Evolutionary conservation across 208 protist genomes (phyloP).

Genomic region (Novymonas esmeraldas): DNA sequence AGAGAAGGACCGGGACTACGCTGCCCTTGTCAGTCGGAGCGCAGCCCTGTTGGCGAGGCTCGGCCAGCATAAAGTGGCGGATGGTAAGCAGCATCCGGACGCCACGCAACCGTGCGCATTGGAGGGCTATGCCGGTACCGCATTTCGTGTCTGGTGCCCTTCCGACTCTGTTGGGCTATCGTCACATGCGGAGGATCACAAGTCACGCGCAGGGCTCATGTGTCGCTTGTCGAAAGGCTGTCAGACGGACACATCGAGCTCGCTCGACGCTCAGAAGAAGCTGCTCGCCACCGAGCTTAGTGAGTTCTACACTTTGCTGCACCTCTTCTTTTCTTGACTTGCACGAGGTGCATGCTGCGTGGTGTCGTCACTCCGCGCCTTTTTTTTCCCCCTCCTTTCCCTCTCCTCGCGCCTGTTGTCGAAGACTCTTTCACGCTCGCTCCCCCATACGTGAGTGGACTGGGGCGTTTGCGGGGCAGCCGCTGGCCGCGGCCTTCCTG

Average conservation of each 20-base stretch:
- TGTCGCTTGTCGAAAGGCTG: slow-evolving; percentile 5
- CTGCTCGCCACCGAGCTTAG: slow-evolving; percentile 46
- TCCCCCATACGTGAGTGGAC: too few relatives aligned
- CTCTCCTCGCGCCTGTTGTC: neutral
- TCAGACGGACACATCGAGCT: slow-evolving; percentile 11
- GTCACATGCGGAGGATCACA: neutral
- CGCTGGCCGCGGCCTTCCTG: neutral
- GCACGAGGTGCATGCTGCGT: too few relatives aligned
- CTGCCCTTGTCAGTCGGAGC: slow-evolving; percentile 32
- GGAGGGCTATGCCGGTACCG: neutral
- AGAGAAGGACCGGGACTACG: slow-evolving; percentile 23
- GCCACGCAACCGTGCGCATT: slow-evolving; percentile 10
- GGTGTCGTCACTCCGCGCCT: neutral
- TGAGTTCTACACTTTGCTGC: slow-evolving; percentile 66
- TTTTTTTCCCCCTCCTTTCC: neutral
- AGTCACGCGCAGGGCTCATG: neutral
- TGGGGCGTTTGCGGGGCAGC: too few relatives aligned
- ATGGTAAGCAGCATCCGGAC: neutral
- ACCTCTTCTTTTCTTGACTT: slow-evolving; percentile 54
- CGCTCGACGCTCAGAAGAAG: slow-evolving; percentile 17
- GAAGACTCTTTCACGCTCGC: too few relatives aligned
- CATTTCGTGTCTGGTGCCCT: neutral
- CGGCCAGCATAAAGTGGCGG: neutral
- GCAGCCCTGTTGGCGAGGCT: slow-evolving; percentile 28
- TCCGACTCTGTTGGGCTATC: neutral